Evolutionary conservation across 805 yeast genomes (phyloP), one percentile per base, ranked within the genome.

Genomic region (Candida michaelii): DNA sequence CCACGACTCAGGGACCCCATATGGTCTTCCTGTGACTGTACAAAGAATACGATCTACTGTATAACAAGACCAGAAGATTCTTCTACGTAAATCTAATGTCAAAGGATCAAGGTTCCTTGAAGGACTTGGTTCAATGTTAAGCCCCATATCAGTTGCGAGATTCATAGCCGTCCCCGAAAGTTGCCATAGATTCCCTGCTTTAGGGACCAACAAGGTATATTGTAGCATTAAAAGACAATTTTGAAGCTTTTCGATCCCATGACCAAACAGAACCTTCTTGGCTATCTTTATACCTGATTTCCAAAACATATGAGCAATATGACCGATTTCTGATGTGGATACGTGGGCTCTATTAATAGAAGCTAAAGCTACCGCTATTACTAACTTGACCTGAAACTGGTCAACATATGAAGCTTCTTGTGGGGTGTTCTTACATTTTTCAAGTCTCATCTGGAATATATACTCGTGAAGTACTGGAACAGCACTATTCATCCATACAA

Each of bases 141-240:
- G 44, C 3, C 50, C 45, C 50, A 47, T 44, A 36, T 47, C 50
- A 5, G 50, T 47, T 23, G 47, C 50, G n/a, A 41, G 35, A 16
- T 47, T 37, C 45, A 47, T 47, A 5, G 47, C 50, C 3, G 47
- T 33, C 16, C 50, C 50, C 6, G 50, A 44, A 29, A 47, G 43
- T 17, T 47, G 50, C 50, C 50, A 47, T 27, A 47, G 36, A 30
- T 47, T 47, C 3, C 50, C 50, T n/a, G 50, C 42, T 19, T 41
- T 44, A 8, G 50, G 50, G 11, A 47, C 50, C 29, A 47, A 36
- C 27, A 47, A 25, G 23, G 50, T 44, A 39, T 47, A 47, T 29
- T 47, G 50, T 18, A 47, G 30, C 24, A 41, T 15, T 6, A 47
- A 27, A 19, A 47, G 33, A 16, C 41, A 37, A 29, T 47, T 47